A percentile compares a stretch with the other conserved stretches of the same genome.
Evolutionary conservation across 352 stramenopile genomes (phyloP).

Genomic region (Nothophytophthora sp.): DNA sequence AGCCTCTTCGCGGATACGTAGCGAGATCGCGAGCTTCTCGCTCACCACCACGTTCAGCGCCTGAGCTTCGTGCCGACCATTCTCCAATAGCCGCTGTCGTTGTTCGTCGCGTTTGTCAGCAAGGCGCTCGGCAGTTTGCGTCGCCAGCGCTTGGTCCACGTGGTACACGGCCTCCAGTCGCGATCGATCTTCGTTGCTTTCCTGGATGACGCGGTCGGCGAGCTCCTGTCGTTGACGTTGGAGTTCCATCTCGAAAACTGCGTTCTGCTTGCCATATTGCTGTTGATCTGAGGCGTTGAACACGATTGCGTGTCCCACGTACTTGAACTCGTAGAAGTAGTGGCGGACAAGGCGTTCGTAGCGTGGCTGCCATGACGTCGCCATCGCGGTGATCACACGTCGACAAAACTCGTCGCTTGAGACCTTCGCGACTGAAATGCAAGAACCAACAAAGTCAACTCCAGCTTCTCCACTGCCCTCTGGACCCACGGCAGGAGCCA

Average conservation of each 20-base stretch:
- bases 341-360: conserved; percentile 56
- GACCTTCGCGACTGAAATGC: background rate
- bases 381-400: conserved; percentile 33
- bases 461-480: background rate
- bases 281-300: conserved; percentile 25
- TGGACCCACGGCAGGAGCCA: background rate
- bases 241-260: conserved; percentile 14
- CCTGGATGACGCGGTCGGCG: conserved; percentile 31
- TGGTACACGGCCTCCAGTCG: conserved; percentile 31
- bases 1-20: conserved; percentile 15
- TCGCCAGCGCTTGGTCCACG: conserved; percentile 11
- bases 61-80: conserved; percentile 20
- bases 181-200: conserved; percentile 39
- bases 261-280: conserved; percentile 5
- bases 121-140: background rate
- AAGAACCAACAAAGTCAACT: background rate
- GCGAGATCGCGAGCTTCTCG: conserved; percentile 8
- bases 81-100: conserved; percentile 16
- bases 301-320: conserved; percentile 46
- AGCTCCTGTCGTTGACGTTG: conserved; percentile 28
- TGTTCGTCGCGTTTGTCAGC: conserved; percentile 14
- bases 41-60: conserved; percentile 15
- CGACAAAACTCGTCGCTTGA: conserved; percentile 49
- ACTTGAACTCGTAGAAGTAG: conserved; percentile 79
- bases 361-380: conserved; percentile 41